Conservation (phyloP, 163 green algal genomes). For the Chlorella variabilis region DNA sequence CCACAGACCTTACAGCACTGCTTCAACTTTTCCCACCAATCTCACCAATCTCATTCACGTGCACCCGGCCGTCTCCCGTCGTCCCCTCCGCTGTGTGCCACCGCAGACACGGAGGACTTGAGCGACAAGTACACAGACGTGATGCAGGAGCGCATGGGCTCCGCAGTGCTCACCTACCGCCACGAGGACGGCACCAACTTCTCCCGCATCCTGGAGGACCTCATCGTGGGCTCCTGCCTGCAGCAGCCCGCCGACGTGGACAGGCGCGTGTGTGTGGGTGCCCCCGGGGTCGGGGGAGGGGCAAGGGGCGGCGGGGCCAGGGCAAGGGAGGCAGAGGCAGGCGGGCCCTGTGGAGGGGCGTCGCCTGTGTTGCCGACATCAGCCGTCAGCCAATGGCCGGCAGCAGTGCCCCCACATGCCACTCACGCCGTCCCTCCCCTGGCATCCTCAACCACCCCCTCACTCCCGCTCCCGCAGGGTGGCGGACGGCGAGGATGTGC, state of each 20-base stretch:
- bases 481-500: slow-evolving; percentile 75
- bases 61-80: too few relatives aligned
- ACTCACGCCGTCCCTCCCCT: too few relatives aligned
- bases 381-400: too few relatives aligned
- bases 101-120: slow-evolving; percentile 50
- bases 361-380: too few relatives aligned
- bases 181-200: slow-evolving; percentile 94
- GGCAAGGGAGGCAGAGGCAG: too few relatives aligned
- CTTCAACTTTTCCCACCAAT: neutral
- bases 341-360: too few relatives aligned
- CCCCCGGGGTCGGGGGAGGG: too few relatives aligned
- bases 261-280: slow-evolving; percentile 36
- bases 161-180: slow-evolving; percentile 63
- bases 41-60: too few relatives aligned
- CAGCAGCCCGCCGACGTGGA: slow-evolving; percentile 84
- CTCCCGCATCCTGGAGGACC: slow-evolving; percentile 81
- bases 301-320: too few relatives aligned
- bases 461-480: slow-evolving; percentile 57
- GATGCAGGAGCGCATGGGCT: slow-evolving; percentile 88
- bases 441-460: too few relatives aligned
- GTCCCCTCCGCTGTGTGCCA: neutral
- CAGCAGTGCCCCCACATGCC: too few relatives aligned
- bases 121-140: slow-evolving; percentile 78
- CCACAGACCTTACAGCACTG: neutral
- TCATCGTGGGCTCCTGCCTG: slow-evolving; percentile 95